A percentile compares a stretch with the other conserved stretches of the same genome.
Evolutionary conservation across 2,329 filamentous ascomycete genomes (phyloP).

Genomic region (Exophiala alcalophila): DNA sequence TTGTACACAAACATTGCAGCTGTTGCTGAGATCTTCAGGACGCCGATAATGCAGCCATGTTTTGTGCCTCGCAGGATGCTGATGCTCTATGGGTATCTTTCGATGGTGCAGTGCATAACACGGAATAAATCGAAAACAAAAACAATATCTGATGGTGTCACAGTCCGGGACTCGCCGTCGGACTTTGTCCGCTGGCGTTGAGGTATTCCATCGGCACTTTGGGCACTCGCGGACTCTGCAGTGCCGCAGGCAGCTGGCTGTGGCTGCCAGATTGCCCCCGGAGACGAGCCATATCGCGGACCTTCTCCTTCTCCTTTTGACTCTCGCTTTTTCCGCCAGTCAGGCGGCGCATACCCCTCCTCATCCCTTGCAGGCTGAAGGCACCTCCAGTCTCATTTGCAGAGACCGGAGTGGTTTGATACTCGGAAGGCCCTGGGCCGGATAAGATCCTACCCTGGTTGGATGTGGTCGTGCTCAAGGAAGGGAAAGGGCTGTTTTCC

Average conservation of each 20-base stretch:
- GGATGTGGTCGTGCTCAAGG: constrained; percentile 28
- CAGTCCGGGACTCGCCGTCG: constrained; percentile 21
- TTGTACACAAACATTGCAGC: constrained; percentile 15
- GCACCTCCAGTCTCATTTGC: constrained; percentile 36
- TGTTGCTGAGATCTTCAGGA: constrained; percentile 9
- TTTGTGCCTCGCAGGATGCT: constrained; percentile 10
- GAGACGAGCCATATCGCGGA: constrained; percentile 43
- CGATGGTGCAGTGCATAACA: constrained; percentile 10
- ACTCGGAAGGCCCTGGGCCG: constrained; percentile 27
- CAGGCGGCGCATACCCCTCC: constrained; percentile 47
- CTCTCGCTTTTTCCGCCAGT: constrained; percentile 44
- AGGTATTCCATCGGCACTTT: constrained; percentile 50
- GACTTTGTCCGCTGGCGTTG: constrained; percentile 15
- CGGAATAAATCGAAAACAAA: constrained; percentile 7
- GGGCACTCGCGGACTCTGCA: constrained; percentile 43
- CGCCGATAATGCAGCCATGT: constrained; percentile 11
- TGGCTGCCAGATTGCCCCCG: constrained; percentile 34
- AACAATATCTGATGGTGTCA: constrained; percentile 5
- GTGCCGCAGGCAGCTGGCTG: constrained; percentile 23
- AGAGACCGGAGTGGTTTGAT: constrained; percentile 32
- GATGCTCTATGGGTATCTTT: constrained; percentile 16
- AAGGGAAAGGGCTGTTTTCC: constrained; percentile 59
- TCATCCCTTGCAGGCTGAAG: constrained; percentile 46
- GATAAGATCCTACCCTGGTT: constrained; percentile 21
- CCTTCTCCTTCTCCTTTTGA: constrained; percentile 46